Conservation (phyloP, 2,329 filamentous ascomycete genomes). For the Penicillium sp. region DNA sequence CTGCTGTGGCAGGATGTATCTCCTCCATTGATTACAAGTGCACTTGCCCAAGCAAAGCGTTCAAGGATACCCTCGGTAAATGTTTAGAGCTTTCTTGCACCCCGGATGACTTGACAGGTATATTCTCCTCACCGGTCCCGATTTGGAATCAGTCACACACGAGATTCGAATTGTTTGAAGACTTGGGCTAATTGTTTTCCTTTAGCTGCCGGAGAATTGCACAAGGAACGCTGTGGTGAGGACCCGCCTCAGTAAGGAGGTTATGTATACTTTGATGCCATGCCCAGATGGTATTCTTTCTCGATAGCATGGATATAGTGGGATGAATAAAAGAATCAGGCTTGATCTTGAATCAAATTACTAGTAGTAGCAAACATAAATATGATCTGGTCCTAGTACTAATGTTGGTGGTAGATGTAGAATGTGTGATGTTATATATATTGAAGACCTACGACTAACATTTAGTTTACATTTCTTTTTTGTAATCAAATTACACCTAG, state of each 20-base stretch:
- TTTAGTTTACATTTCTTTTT: neutral
- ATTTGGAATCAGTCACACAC: accelerated
- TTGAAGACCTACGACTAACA: too few relatives aligned
- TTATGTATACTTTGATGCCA: neutral
- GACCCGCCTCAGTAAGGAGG: neutral
- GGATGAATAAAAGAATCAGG: neutral
- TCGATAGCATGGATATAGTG: neutral
- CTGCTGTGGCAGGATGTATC: constrained; percentile 15
- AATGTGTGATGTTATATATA: neutral
- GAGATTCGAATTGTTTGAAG: neutral
- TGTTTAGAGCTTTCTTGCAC: constrained; percentile 18
- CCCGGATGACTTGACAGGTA: constrained; percentile 16
- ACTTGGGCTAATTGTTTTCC: neutral
- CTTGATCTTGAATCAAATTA: neutral
- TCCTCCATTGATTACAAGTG: constrained; percentile 16
- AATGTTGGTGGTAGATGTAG: neutral
- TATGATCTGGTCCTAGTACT: neutral
- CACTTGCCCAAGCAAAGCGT: constrained; percentile 18
- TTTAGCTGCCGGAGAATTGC: constrained; percentile 13
- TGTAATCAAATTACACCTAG: neutral
- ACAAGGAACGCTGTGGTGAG: constrained; percentile 10
- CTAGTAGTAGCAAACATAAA: neutral
- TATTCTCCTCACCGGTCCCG: neutral
- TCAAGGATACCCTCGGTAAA: constrained; percentile 14
- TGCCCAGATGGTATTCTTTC: neutral